A percentile compares a stretch with the other conserved stretches of the same genome.
phyloP scores from a whole-genome alignment of 2,329 filamentous ascomycete genomes.

The Dactylellina drechsleri region DNA sequence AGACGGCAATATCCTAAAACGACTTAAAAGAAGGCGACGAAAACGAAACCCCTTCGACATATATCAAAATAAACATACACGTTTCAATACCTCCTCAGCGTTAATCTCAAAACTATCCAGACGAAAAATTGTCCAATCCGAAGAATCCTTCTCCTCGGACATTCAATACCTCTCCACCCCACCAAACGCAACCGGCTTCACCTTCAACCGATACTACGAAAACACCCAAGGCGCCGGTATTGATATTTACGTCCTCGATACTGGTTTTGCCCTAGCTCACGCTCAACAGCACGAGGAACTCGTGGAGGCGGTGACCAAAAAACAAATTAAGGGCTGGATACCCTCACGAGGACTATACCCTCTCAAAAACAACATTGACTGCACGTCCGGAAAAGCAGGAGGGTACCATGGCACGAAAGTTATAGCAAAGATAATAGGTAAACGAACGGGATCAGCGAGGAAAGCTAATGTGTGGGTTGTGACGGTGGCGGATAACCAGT shows the following conservation, averaged over 20 bases:
- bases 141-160: constrained; percentile 1
- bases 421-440: constrained; percentile 25
- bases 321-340: constrained; percentile 21
- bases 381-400: not conserved
- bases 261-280: not conserved
- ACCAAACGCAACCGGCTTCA: not conserved
- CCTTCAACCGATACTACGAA: not conserved
- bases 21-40: too few species aligned
- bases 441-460: constrained; percentile 13
- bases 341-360: not conserved
- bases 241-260: constrained; percentile 39
- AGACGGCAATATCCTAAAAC: too few species aligned
- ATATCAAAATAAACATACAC: too few species aligned
- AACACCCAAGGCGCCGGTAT: constrained; percentile 18
- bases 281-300: constrained; percentile 14
- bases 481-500: not conserved
- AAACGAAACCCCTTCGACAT: too few species aligned
- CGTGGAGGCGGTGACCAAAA: not conserved
- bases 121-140: not conserved
- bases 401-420: constrained; percentile 7
- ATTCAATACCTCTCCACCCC: not conserved
- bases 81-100: too few species aligned
- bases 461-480: constrained; percentile 8
- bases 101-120: too few species aligned
- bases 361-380: not conserved